Evolutionary conservation across 768 basidiomycete species (phyloP), one percentile per base, ranked within the genome.

Genomic region (Filobasidium wieringae): DNA sequence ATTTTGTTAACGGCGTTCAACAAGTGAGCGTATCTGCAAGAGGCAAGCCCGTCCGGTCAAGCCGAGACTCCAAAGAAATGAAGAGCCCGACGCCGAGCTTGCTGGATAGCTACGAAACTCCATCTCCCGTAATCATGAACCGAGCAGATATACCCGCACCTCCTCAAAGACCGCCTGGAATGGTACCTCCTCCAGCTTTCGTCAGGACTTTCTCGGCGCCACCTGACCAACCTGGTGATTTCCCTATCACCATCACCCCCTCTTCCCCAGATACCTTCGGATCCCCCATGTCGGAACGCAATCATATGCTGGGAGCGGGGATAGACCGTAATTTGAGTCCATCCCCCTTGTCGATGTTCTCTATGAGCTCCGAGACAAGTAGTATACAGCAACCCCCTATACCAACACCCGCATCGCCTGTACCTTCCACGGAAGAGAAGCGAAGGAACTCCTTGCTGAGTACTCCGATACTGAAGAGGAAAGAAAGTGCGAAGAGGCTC

Each of bases 1-100:
- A 61, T 55, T 40, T 61, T n/a, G 56, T 49, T 19, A 36, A 56
- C 33, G 60, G 55, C 8, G 36, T 53, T 3, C 55, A 57, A 31
- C 37, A 31, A n/a, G 33, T n/a, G n/a, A n/a, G n/a, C n/a, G n/a
- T n/a, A n/a, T n/a, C n/a, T n/a, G n/a, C n/a, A n/a, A n/a, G n/a
- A n/a, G n/a, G n/a, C n/a, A n/a, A n/a, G n/a, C n/a, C n/a, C n/a
- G n/a, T n/a, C n/a, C n/a, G n/a, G n/a, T n/a, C n/a, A n/a, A n/a
- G 29, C 29, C 52, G 52, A 7, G 24, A 29, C 9, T 15, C n/a
- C 27, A 36, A 34, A 37, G 37, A 43, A 22, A 37, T 9, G 36
- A n/a, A 37, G 9, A 37, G 36, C 11, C n/a, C 36, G 36, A n/a
- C n/a, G 36, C 11, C 36, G 36, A 37, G 36, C 9, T 37, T n/a